phyloP scores from a whole-genome alignment of 176 grass and related monocot genomes.

The Guadua angustifolia region DNA sequence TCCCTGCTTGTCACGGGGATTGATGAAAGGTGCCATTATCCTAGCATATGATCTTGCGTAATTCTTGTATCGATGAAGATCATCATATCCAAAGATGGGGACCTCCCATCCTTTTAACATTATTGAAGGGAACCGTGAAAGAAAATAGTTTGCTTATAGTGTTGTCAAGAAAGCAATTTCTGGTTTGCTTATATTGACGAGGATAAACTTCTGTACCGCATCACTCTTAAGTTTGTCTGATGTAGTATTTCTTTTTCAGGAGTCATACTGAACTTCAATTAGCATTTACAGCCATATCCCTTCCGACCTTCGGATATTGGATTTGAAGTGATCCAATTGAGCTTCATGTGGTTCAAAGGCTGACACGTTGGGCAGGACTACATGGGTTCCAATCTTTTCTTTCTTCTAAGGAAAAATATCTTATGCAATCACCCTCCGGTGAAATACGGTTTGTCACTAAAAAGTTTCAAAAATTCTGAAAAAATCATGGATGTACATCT shows the following conservation, averaged over 20 bases:
- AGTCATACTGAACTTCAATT: not conserved
- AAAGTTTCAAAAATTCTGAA: no score
- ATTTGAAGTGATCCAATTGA: not conserved
- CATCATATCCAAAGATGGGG: conserved; percentile 8
- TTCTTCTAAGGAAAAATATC: not conserved
- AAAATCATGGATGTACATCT: no score
- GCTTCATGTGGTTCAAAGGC: not conserved
- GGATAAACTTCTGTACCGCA: not conserved
- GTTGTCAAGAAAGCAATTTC: no score
- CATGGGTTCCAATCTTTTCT: no score
- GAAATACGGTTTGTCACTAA: no score
- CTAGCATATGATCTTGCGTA: conserved; percentile 29
- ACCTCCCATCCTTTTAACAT: conserved; percentile 2
- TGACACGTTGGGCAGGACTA: not conserved
- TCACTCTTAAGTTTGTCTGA: not conserved
- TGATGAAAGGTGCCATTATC: conserved; percentile 40
- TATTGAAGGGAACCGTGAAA: conserved; percentile 42
- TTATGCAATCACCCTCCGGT: no score
- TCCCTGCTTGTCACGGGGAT: conserved; percentile 26
- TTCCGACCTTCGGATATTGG: not conserved
- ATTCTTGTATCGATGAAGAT: not conserved
- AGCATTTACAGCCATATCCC: not conserved
- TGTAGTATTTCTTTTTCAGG: not conserved
- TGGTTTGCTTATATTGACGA: not conserved
- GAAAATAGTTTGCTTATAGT: not conserved